phyloP scores from a whole-genome alignment of 352 stramenopile species.

The Ochromonadaceae sp. region DNA sequence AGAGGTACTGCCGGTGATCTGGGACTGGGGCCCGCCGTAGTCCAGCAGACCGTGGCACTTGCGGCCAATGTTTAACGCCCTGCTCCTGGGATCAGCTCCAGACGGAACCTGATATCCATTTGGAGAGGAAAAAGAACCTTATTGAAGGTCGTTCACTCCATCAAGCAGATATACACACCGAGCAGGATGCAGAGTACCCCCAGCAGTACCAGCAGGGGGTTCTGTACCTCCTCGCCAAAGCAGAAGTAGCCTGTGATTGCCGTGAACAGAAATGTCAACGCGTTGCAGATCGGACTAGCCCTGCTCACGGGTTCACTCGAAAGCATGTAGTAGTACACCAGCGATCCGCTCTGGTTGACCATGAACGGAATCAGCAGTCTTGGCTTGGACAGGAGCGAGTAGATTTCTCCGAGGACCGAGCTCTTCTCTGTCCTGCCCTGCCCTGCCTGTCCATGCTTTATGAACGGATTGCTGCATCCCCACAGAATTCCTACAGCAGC shows the following conservation, averaged over 20 bases:
- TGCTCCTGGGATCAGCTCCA: background rate
- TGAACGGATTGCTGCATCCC: constrained; percentile 18
- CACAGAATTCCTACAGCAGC: background rate
- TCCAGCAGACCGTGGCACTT: no score
- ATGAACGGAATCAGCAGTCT: background rate
- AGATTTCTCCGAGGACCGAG: background rate
- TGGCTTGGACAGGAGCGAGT: background rate
- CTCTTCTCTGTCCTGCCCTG: background rate
- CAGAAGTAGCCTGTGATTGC: background rate
- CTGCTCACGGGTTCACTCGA: background rate
- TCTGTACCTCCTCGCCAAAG: background rate
- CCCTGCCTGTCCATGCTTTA: background rate
- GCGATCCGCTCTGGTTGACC: constrained; percentile 5
- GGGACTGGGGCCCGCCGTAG: no score
- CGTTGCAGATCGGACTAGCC: constrained; percentile 9
- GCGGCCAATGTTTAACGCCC: background rate
- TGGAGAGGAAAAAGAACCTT: background rate
- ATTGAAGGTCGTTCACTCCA: background rate
- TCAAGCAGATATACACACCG: constrained; percentile 1
- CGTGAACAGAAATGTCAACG: constrained; percentile 9
- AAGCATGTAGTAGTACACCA: constrained; percentile 2
- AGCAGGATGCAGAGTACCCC: background rate
- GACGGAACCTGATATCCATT: background rate
- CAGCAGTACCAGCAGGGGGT: background rate
- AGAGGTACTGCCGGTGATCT: no score